These are phyloP conservation scores for Simplicillium sp. DNA, from an alignment of 2,329 filamentous ascomycete genomes.

Conservation along the genomic window DNA sequence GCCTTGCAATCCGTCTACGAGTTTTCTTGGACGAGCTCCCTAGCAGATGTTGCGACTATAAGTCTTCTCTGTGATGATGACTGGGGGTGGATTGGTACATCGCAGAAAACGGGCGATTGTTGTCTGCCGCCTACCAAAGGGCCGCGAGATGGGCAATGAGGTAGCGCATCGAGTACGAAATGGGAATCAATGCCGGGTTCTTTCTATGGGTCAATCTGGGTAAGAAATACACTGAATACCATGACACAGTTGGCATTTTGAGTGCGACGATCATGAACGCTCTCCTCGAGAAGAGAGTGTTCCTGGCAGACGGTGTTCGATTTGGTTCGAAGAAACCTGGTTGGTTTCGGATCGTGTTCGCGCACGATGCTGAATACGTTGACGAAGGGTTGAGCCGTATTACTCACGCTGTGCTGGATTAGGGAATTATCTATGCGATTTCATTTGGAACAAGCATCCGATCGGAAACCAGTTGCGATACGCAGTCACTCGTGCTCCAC, in stretches of 20 bases:
- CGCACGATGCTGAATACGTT: too few species aligned
- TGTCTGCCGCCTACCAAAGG: conserved; percentile 16
- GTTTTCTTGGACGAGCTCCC: conserved; percentile 26
- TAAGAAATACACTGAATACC: conserved; percentile 4
- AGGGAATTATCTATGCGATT: too few species aligned
- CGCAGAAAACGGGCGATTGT: conserved; percentile 21
- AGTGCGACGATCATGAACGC: conserved; percentile 8
- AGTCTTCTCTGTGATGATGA: conserved; percentile 24
- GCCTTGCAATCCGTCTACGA: conserved; percentile 18
- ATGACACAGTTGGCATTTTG: conserved; percentile 2
- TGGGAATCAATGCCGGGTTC: conserved; percentile 33
- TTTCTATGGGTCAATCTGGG: conserved; percentile 36
- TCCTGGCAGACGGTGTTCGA: conserved; percentile 11
- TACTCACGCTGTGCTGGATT: too few species aligned
- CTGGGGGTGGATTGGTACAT: conserved; percentile 28
- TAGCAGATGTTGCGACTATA: conserved; percentile 20
- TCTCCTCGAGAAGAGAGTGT: conserved; percentile 12
- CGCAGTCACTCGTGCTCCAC: too few species aligned
- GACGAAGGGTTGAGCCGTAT: too few species aligned
- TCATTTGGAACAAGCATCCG: too few species aligned
- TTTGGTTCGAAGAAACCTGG: conserved; percentile 14
- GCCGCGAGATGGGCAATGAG: conserved; percentile 21
- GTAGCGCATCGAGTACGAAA: conserved; percentile 26
- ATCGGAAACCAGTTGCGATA: too few species aligned
- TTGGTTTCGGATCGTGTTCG: conserved; percentile 16